Evolutionary conservation across 2,329 filamentous ascomycete genomes (phyloP).

Genomic region (Aspergillus awamori): DNA sequence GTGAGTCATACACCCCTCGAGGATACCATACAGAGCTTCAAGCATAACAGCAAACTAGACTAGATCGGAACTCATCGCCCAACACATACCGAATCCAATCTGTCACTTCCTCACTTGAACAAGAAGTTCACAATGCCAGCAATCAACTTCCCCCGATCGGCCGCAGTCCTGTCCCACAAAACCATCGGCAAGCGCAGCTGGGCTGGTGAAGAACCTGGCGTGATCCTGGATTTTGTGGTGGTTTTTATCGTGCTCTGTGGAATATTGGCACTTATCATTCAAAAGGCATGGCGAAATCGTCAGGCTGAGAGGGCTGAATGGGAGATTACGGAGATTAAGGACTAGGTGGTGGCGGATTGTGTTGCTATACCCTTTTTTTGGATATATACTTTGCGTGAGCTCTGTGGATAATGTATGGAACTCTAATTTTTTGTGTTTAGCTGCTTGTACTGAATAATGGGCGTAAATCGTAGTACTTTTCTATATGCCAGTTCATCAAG

Average conservation of each 20-base stretch:
- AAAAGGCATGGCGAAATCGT: background rate
- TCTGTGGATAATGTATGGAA: too few relatives aligned
- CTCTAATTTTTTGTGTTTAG: too few relatives aligned
- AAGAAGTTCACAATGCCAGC: too few relatives aligned
- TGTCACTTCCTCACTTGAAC: too few relatives aligned
- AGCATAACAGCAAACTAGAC: too few relatives aligned
- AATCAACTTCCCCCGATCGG: background rate
- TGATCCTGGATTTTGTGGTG: conserved; percentile 4
- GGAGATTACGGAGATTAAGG: conserved; percentile 6
- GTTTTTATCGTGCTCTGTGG: conserved; percentile 4
- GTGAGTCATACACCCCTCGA: too few relatives aligned
- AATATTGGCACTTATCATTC: background rate
- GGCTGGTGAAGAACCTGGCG: background rate
- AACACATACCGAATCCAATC: too few relatives aligned
- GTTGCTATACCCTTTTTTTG: background rate
- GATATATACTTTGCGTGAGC: background rate
- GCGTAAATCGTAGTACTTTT: too few relatives aligned
- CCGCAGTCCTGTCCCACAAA: background rate
- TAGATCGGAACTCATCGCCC: too few relatives aligned
- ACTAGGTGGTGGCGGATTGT: background rate
- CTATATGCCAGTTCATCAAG: too few relatives aligned
- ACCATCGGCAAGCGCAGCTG: conserved; percentile 3
- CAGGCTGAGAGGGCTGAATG: conserved; percentile 3
- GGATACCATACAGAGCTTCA: too few relatives aligned
- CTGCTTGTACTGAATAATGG: too few relatives aligned